These are phyloP conservation scores for Ceratobasidium sp. DNA, from an alignment of 1,284 basidiomycete species.

Conservation along the genomic window DNA sequence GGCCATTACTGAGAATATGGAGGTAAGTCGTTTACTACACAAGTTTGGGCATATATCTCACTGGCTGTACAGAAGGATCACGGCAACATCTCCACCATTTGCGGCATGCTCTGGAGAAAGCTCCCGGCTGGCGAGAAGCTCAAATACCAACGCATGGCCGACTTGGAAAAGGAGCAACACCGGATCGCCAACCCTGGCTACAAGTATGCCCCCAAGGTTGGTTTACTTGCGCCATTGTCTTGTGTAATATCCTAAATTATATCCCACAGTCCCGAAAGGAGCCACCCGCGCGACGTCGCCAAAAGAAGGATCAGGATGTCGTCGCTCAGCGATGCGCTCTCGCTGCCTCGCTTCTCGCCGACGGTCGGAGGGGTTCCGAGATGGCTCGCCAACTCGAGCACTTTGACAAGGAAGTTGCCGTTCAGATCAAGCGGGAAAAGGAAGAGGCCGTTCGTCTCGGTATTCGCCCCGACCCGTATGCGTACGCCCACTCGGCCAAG, in stretches of 20 bases:
- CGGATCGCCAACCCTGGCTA: slow-evolving; percentile 36
- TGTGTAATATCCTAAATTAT: not conserved
- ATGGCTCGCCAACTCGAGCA: slow-evolving; percentile 33
- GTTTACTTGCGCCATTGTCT: not conserved
- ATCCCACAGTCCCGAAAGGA: slow-evolving; percentile 18
- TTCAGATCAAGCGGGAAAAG: slow-evolving; percentile 39
- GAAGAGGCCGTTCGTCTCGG: slow-evolving; percentile 37
- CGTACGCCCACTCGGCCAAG: slow-evolving; percentile 38
- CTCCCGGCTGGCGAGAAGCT: slow-evolving; percentile 30
- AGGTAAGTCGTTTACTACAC: slow-evolving; percentile 4
- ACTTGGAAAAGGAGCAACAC: slow-evolving; percentile 38
- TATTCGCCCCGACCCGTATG: slow-evolving; percentile 32
- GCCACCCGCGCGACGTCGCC: slow-evolving; percentile 35
- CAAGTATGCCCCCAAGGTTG: slow-evolving; percentile 37
- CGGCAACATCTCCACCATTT: slow-evolving; percentile 39
- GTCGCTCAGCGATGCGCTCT: slow-evolving; percentile 37
- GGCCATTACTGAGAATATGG: slow-evolving; percentile 33
- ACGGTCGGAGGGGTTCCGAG: slow-evolving; percentile 33
- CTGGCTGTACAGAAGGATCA: slow-evolving; percentile 26
- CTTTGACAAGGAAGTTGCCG: slow-evolving; percentile 37
- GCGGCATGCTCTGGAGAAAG: slow-evolving; percentile 40
- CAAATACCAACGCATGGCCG: slow-evolving; percentile 41
- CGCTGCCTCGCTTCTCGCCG: slow-evolving; percentile 34
- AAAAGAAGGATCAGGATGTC: slow-evolving; percentile 40
- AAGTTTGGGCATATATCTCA: not conserved